Conservation (phyloP, 192 early-diverging fungal genomes). For the Kappamyces sp. region DNA sequence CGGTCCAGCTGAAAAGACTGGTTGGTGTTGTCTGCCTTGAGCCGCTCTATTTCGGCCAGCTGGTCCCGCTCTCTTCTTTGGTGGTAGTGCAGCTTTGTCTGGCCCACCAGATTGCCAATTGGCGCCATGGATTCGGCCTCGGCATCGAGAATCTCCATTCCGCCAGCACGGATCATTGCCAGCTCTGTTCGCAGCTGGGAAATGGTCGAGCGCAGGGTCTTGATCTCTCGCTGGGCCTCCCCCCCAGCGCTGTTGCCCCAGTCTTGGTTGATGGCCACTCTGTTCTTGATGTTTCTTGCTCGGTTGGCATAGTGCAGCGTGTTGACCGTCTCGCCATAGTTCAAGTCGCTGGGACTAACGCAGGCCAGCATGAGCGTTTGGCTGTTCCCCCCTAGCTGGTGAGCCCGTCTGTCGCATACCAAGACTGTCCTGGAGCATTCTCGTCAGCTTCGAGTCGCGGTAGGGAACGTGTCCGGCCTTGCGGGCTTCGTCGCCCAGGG, state of each 20-base stretch:
- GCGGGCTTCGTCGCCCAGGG: constrained; percentile 70
- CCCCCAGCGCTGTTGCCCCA: constrained; percentile 17
- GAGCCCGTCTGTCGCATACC: too few species aligned
- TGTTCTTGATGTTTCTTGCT: constrained; percentile 93
- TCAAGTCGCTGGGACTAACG: constrained; percentile 79
- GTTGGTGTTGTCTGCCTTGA: constrained; percentile 3
- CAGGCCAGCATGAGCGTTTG: constrained; percentile 95
- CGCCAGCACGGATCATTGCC: constrained; percentile 17
- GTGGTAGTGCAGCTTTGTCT: background rate
- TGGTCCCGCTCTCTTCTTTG: constrained; percentile 13
- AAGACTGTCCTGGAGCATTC: constrained; percentile 91
- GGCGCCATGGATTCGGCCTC: background rate
- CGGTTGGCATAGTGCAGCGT: constrained; percentile 95
- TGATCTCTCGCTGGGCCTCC: constrained; percentile 32
- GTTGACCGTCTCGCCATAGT: constrained; percentile 86
- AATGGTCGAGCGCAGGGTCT: constrained; percentile 31
- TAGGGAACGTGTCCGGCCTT: constrained; percentile 78
- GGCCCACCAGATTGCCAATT: background rate
- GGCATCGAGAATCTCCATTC: background rate
- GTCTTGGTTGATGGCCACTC: constrained; percentile 73
- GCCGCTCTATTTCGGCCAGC: constrained; percentile 6
- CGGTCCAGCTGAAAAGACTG: background rate
- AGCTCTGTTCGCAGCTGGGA: constrained; percentile 37
- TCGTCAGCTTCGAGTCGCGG: constrained; percentile 93
- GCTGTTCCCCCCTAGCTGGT: constrained; percentile 68